Conservation (phyloP, 2,329 filamentous ascomycete genomes). For the Gaeumannomyces sp. region DNA sequence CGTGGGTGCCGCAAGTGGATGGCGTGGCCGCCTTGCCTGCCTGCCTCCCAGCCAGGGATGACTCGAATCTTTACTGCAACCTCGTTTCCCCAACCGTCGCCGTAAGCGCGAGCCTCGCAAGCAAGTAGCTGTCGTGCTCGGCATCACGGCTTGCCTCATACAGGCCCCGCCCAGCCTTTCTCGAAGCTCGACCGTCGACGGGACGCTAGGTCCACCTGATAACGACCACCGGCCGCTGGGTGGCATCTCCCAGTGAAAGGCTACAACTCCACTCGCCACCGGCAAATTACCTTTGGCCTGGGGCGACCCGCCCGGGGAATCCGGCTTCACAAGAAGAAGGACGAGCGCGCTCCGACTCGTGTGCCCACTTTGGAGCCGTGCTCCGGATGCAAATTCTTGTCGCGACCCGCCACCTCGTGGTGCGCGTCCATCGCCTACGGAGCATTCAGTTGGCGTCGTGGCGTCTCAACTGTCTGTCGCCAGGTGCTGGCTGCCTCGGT, state of each 20-base stretch:
- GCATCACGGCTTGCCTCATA: background rate
- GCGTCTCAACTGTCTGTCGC: no score
- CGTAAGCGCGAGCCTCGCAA: background rate
- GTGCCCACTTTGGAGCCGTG: background rate
- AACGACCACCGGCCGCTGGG: no score
- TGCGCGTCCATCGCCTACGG: background rate
- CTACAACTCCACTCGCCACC: background rate
- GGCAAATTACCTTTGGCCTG: background rate
- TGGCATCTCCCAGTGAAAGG: background rate
- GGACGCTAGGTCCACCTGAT: background rate
- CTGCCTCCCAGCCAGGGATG: background rate
- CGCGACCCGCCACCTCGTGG: background rate
- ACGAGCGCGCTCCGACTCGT: background rate
- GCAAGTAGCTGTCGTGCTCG: background rate
- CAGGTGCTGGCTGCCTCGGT: background rate
- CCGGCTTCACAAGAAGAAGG: background rate
- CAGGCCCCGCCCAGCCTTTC: background rate
- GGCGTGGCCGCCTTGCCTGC: background rate
- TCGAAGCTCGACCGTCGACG: background rate
- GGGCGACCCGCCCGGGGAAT: conserved; percentile 1
- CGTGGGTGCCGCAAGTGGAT: background rate
- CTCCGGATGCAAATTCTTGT: background rate
- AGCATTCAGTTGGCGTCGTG: background rate
- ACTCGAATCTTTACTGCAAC: background rate
- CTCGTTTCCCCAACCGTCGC: background rate